Conservation (phyloP, 2,329 filamentous ascomycete species). For the Cephalotrichum gorgonifer region DNA sequence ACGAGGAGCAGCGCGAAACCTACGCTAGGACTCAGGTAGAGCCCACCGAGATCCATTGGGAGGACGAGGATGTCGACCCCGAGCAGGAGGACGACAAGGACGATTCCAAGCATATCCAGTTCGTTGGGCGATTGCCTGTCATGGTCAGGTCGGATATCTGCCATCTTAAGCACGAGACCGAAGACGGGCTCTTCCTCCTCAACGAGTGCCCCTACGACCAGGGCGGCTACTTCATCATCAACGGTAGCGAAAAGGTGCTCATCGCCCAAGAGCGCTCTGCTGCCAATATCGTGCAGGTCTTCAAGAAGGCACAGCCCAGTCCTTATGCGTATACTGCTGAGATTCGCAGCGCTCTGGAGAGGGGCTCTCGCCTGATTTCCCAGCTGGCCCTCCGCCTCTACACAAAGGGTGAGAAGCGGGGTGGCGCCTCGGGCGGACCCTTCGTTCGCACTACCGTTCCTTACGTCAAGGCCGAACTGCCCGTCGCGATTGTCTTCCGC, state of each 20-base stretch:
- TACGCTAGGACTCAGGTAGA: constrained; percentile 43
- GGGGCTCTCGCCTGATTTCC: constrained; percentile 88
- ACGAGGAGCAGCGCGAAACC: constrained; percentile 50
- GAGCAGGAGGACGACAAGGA: constrained; percentile 28
- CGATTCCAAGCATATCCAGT: constrained; percentile 62
- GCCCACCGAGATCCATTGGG: constrained; percentile 49
- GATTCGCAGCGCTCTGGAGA: constrained; percentile 92
- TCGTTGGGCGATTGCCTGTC: constrained; percentile 90
- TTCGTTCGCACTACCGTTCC: constrained; percentile 86
- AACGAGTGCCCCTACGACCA: constrained; percentile 98
- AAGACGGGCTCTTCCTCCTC: constrained; percentile 78
- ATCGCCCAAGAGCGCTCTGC: constrained; percentile 97
- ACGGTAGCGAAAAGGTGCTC: constrained; percentile 95
- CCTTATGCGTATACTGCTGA: constrained; percentile 90
- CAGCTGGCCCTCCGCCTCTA: constrained; percentile 86
- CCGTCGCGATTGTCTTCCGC: constrained; percentile 90
- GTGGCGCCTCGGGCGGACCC: constrained; percentile 69
- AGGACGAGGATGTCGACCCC: constrained; percentile 41
- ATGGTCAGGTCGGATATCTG: constrained; percentile 98
- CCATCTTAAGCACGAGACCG: constrained; percentile 71
- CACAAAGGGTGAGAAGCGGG: constrained; percentile 62
- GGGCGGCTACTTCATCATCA: constrained; percentile 98
- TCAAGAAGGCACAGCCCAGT: constrained; percentile 92
- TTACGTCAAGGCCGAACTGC: constrained; percentile 88
- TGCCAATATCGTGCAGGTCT: constrained; percentile 97